These are phyloP conservation scores for Aurantiochytrium sp. DNA, from an alignment of 108 stramenopile genomes.

Conservation along the genomic window DNA sequence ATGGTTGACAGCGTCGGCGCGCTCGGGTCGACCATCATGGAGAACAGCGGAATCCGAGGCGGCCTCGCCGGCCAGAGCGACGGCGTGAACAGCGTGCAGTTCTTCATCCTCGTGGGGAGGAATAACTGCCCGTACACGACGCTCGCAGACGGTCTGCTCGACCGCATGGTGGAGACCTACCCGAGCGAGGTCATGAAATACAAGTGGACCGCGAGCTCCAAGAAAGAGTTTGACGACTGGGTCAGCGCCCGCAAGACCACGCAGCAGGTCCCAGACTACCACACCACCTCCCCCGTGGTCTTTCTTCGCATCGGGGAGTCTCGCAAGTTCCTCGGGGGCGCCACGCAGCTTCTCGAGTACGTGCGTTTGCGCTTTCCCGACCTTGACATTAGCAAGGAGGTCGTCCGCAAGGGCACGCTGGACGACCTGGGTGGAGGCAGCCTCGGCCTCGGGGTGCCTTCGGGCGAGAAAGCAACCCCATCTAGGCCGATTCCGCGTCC, in stretches of 20 bases:
- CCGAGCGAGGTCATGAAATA: background rate
- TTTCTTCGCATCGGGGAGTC: background rate
- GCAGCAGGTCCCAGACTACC: background rate
- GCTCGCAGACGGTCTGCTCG: background rate
- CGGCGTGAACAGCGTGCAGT: background rate
- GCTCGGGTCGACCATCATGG: background rate
- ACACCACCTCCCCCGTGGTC: background rate
- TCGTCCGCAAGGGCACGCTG: background rate
- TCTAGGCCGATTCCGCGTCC: no score
- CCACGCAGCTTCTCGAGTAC: background rate
- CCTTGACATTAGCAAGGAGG: background rate
- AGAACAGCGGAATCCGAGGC: background rate
- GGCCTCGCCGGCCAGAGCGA: background rate
- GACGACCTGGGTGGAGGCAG: background rate
- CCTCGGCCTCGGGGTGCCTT: no score
- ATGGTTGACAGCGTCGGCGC: background rate
- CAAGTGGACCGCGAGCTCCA: background rate
- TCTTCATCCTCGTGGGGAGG: background rate
- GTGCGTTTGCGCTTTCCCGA: background rate
- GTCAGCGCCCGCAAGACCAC: background rate
- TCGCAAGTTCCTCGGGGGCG: slow-evolving; percentile 5
- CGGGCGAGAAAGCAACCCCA: background rate
- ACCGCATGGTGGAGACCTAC: background rate
- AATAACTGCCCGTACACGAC: background rate
- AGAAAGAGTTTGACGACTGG: background rate